Base-by-base conservation (phyloP, 2,329 filamentous ascomycete species). In the Massarina eburnea region DNA sequence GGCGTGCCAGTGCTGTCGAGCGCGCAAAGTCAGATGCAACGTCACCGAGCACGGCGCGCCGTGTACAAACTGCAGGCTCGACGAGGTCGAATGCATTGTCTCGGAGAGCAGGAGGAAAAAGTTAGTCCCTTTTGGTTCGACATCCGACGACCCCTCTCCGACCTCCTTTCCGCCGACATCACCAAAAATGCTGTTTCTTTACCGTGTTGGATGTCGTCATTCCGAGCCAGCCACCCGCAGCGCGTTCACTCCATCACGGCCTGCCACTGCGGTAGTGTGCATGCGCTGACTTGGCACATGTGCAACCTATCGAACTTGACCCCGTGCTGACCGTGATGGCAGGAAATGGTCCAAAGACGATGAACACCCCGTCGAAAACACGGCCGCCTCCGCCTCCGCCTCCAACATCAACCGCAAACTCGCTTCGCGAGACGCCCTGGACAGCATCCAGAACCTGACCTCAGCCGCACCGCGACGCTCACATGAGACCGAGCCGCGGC, bases 21-120 rank as follows among this genome's bases (percentile, higher is more conserved):
- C 88, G 46, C 84, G 91, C 65, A 96, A 96, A 70, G 91, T 96
- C 33, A 83, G 91, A 46, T 96, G 91, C 75, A 91, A 96, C 74
- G 91, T 96, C 45, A 90, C 94, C 48, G 90, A 95, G 70, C 82
- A 83, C 69, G 86, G 87, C 39, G 86, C 86, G 34, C 90, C 90
- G 1, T 95, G 90, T 70, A 91, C 88, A 45, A 95, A 95, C 71
- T 95, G 90, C 73, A 80, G 88, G 53, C 82, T 88, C 74, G 87
- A 90, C 69, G 84, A 88, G 66, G 85, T 90, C 47, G 84, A 89
- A 67, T 91, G 87, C 71, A 77, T 79, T 47, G 76, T 79, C 17
- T 78, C 76, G 4, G 76, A 95, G 71, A 92, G 88, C 75, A 89
- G 90, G 59, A 83, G 91, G 61, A 86, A 90, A 79, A 90, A 89